phyloP scores from a whole-genome alignment of 805 yeast genomes.

The Maudiozyma turicensis region DNA sequence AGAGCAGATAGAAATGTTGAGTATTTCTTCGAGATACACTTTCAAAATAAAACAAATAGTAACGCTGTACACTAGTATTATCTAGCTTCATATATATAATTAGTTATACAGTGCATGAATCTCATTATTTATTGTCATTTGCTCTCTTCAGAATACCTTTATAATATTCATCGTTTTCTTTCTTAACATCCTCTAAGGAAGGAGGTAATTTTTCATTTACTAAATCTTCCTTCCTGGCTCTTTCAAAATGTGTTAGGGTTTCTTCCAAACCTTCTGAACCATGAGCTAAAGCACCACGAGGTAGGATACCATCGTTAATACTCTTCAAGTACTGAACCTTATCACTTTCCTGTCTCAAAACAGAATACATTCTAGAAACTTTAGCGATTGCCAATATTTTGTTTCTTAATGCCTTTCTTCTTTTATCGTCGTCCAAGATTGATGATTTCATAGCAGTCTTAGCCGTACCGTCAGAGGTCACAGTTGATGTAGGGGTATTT shows the following conservation, averaged over 20 bases:
- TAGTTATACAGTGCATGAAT: not conserved
- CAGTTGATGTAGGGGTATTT: not conserved
- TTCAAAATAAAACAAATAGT: not conserved
- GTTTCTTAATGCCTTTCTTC: slow-evolving; percentile 56
- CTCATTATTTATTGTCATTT: not conserved
- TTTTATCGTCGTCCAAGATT: slow-evolving; percentile 20
- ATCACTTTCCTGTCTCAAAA: slow-evolving; percentile 81
- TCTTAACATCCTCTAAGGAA: slow-evolving; percentile 43
- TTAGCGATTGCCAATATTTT: slow-evolving; percentile 95
- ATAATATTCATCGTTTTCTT: slow-evolving; percentile 37
- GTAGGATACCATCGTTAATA: slow-evolving; percentile 65
- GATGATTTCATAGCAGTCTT: not conserved
- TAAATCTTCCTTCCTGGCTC: slow-evolving; percentile 71
- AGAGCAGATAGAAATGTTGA: not conserved
- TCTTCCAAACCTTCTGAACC: slow-evolving; percentile 73
- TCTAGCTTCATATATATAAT: not conserved
- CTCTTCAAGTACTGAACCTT: slow-evolving; percentile 71
- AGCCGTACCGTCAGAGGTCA: not conserved
- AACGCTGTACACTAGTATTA: no score
- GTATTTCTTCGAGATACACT: no score
- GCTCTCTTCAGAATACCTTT: slow-evolving; percentile 7
- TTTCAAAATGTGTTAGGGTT: slow-evolving; percentile 65
- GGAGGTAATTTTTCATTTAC: slow-evolving; percentile 89
- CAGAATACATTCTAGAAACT: slow-evolving; percentile 83
- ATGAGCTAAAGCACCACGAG: slow-evolving; percentile 75